Conservation (phyloP, 1,284 basidiomycete genomes). For the Papiliotrema flavescens region DNA sequence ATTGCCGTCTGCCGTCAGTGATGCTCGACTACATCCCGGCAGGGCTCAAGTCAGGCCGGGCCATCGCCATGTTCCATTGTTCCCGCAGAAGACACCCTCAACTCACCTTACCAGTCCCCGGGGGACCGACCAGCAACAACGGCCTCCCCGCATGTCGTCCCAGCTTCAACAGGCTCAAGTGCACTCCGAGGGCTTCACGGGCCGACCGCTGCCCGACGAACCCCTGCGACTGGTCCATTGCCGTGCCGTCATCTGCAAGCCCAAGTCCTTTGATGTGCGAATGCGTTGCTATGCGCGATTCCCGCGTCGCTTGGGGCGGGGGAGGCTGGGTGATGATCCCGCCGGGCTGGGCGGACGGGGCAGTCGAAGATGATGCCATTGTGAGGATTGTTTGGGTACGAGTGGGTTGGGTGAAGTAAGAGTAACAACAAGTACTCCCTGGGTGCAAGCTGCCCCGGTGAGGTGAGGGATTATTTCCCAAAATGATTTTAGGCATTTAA, state of each 20-base stretch:
- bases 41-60: background rate
- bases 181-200: constrained; percentile 64
- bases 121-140: constrained; percentile 47
- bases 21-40: background rate
- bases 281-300: constrained; percentile 48
- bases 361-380: constrained; percentile 8
- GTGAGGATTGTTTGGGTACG: background rate
- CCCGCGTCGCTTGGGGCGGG: constrained; percentile 44
- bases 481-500: constrained; percentile 4
- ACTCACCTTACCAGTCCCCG: constrained; percentile 49
- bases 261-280: constrained; percentile 77
- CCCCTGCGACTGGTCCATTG: constrained; percentile 69
- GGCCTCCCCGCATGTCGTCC: constrained; percentile 47
- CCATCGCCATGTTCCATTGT: background rate
- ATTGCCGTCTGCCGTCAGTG: constrained; percentile 73
- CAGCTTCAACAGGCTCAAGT: constrained; percentile 41
- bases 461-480: background rate
- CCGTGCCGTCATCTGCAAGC: constrained; percentile 77
- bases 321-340: constrained; percentile 44
- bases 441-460: no score
- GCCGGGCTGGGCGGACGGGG: constrained; percentile 15
- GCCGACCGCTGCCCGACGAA: constrained; percentile 89
- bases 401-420: background rate
- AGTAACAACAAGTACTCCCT: background rate
- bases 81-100: background rate